phyloP scores from a whole-genome alignment of 2,329 filamentous ascomycete species.

The Cadophora sp. region DNA sequence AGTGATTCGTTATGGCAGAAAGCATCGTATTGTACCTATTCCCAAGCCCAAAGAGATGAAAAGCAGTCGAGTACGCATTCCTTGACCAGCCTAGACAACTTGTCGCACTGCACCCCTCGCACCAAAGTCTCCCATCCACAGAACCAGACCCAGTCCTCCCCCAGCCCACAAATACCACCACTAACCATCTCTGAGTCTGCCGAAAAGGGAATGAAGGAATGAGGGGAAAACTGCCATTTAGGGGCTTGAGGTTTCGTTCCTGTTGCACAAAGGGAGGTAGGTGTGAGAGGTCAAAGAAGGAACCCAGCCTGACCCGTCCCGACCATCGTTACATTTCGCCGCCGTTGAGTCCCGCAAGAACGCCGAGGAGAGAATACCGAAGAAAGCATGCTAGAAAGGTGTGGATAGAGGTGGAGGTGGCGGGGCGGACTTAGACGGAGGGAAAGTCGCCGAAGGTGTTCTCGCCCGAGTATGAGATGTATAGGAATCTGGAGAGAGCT shows the following conservation, averaged over 20 bases:
- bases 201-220: constrained; percentile 30
- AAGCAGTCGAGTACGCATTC: constrained; percentile 27
- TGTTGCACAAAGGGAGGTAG: constrained; percentile 15
- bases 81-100: constrained; percentile 13
- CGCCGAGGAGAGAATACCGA: constrained; percentile 21
- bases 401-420: constrained; percentile 6
- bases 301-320: background rate
- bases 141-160: background rate
- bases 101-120: constrained; percentile 6
- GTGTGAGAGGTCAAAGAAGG: constrained; percentile 6
- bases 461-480: constrained; percentile 99
- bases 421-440: constrained; percentile 21
- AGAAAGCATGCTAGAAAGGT: constrained; percentile 11
- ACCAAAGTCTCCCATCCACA: background rate
- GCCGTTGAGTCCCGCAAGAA: constrained; percentile 20
- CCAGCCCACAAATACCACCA: background rate
- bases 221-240: constrained; percentile 36
- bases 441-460: constrained; percentile 91
- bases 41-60: constrained; percentile 33
- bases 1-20: constrained; percentile 40
- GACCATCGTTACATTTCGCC: constrained; percentile 20
- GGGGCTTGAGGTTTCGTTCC: constrained; percentile 10
- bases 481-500: constrained; percentile 73
- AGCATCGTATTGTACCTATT: constrained; percentile 40
- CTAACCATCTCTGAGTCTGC: constrained; percentile 20